phyloP scores from a whole-genome alignment of 2,329 filamentous ascomycete genomes.

The Trichoderma simmonsii region DNA sequence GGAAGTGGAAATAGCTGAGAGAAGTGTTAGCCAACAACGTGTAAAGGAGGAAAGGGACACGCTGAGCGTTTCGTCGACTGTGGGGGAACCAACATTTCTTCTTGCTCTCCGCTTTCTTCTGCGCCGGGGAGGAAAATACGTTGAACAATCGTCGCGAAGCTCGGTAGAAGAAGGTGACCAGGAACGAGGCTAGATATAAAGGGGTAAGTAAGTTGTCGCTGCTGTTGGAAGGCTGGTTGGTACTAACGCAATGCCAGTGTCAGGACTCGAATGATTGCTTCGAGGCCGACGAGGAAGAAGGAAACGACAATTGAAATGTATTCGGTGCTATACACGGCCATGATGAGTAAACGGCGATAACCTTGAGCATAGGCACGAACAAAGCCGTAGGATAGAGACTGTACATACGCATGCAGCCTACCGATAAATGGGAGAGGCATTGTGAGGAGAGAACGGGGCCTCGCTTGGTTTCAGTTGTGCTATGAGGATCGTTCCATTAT shows the following conservation, averaged over 20 bases:
- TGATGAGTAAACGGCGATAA: constrained; percentile 6
- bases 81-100: constrained; percentile 54
- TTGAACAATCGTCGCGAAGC: constrained; percentile 83
- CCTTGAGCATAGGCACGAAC: not conserved
- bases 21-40: constrained; percentile 16
- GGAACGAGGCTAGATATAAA: constrained; percentile 59
- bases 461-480: not conserved
- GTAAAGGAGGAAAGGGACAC: constrained; percentile 20
- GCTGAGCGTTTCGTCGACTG: not conserved
- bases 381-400: not conserved
- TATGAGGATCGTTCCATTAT: constrained; percentile 4
- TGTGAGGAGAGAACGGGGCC: constrained; percentile 20
- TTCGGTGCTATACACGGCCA: constrained; percentile 58
- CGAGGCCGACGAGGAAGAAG: constrained; percentile 76
- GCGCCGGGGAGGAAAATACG: constrained; percentile 65
- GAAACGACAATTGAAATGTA: constrained; percentile 85
- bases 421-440: constrained; percentile 55
- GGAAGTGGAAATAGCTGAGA: constrained; percentile 62
- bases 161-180: constrained; percentile 79
- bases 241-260: constrained; percentile 80
- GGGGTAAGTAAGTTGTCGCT: constrained; percentile 24
- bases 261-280: constrained; percentile 77
- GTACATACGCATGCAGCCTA: constrained; percentile 49
- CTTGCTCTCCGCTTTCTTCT: constrained; percentile 63
- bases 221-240: constrained; percentile 5